phyloP scores from a whole-genome alignment of 23 red algal genomes.

The Gracilaria caudata region DNA sequence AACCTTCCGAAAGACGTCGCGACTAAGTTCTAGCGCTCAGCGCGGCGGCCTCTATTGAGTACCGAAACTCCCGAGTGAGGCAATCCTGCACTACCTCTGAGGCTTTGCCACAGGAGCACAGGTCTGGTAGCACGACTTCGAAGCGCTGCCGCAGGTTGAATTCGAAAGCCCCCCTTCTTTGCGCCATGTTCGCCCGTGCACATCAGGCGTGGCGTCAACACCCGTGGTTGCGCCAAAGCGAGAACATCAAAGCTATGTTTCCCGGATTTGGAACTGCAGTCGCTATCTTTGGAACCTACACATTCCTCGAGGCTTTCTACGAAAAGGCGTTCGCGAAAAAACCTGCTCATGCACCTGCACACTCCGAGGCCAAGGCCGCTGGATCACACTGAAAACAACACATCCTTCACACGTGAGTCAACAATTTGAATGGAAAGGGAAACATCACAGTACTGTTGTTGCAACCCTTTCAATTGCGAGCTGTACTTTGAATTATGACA shows the following conservation, averaged over 20 bases:
- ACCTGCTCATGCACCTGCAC: conserved; percentile 26
- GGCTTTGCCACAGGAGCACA: too few species aligned
- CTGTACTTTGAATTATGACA: not conserved
- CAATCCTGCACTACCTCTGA: too few species aligned
- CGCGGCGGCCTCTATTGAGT: not conserved
- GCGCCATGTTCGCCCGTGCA: conserved; percentile 53
- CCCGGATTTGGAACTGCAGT: conserved; percentile 61
- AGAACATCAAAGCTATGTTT: conserved; percentile 40
- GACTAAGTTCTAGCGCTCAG: not conserved
- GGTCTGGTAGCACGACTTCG: too few species aligned
- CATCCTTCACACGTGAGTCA: not conserved
- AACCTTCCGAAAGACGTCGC: not conserved
- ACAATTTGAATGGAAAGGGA: not conserved
- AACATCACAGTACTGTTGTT: not conserved
- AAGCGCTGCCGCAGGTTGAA: too few species aligned
- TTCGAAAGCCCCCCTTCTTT: not conserved
- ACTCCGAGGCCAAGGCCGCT: not conserved
- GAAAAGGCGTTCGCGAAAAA: conserved; percentile 49
- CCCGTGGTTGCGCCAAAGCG: conserved; percentile 56
- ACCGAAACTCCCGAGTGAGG: too few species aligned
- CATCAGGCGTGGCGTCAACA: conserved; percentile 53
- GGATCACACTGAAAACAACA: not conserved
- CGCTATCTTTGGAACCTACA: conserved; percentile 54
- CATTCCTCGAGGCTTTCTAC: conserved; percentile 69
- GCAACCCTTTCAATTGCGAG: not conserved